Evolutionary conservation across 2,329 filamentous ascomycete species (phyloP).

Genomic region (Domatiomyces globalis): DNA sequence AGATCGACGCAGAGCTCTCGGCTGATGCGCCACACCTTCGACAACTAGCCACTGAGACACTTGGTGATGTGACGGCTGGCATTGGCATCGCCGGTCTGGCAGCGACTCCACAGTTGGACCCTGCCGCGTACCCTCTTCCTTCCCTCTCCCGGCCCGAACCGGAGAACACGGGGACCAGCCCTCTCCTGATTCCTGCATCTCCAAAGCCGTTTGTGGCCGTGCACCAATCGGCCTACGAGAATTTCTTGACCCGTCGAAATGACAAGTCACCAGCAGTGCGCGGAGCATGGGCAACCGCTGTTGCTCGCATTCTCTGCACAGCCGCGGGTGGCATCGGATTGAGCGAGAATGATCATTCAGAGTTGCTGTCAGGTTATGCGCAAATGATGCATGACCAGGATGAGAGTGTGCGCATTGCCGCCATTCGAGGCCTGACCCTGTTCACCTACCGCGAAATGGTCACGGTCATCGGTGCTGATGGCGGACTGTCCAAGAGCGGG

Average conservation of each 20-base stretch:
- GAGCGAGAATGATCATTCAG: conserved; percentile 64
- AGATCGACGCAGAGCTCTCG: conserved; percentile 80
- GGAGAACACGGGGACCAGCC: conserved; percentile 38
- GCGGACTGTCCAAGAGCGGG: conserved; percentile 58
- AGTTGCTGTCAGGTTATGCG: conserved; percentile 57
- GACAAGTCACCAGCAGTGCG: conserved; percentile 77
- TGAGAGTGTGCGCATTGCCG: conserved; percentile 77
- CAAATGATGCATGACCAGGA: conserved; percentile 78
- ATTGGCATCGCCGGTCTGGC: conserved; percentile 85
- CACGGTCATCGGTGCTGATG: conserved; percentile 62
- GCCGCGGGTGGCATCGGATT: conserved; percentile 81
- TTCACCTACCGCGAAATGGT: conserved; percentile 73
- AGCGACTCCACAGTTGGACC: conserved; percentile 56
- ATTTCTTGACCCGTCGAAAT: conserved; percentile 69
- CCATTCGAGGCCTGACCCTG: conserved; percentile 68
- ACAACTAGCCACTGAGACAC: conserved; percentile 76
- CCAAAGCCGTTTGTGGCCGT: conserved; percentile 80
- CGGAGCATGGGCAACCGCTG: conserved; percentile 70
- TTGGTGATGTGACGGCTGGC: conserved; percentile 87
- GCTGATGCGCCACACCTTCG: conserved; percentile 81
- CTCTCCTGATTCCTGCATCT: conserved; percentile 64
- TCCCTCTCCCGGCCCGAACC: conserved; percentile 53
- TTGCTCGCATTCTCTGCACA: conserved; percentile 77
- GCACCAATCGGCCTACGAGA: conserved; percentile 63
- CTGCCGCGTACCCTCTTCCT: conserved; percentile 58